These are phyloP conservation scores for Batrachochytrium dendrobatidis DNA, from an alignment of 371 early-diverging fungal genomes.

Conservation along the genomic window DNA sequence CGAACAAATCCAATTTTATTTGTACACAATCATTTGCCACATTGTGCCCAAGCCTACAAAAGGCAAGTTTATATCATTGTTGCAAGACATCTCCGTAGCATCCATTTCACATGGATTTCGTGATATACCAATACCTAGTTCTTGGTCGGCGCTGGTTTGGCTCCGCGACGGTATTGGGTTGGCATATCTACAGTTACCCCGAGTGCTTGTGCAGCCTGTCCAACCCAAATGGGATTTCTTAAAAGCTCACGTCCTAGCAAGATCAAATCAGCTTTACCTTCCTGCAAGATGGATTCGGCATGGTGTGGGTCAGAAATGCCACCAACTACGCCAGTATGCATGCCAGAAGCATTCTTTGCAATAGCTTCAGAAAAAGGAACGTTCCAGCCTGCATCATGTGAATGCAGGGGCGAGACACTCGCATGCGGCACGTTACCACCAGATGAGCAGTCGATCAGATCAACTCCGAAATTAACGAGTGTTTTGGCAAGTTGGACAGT, in stretches of 20 bases:
- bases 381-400: conserved; percentile 47
- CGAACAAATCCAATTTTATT: too few relatives aligned
- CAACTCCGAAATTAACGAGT: conserved; percentile 60
- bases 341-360: conserved; percentile 45
- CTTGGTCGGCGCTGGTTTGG: too few relatives aligned
- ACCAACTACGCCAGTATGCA: conserved; percentile 68
- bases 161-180: conserved; percentile 44
- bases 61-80: too few relatives aligned
- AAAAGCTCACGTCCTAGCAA: conserved; percentile 69
- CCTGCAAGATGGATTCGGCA: conserved; percentile 60
- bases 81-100: too few relatives aligned
- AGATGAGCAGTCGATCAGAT: conserved; percentile 63
- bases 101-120: too few relatives aligned
- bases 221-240: conserved; percentile 52
- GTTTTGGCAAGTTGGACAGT: conserved; percentile 48
- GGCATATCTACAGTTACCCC: conserved; percentile 57
- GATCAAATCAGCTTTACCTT: conserved; percentile 65
- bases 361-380: conserved; percentile 60
- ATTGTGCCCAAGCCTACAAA: too few relatives aligned
- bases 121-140: too few relatives aligned
- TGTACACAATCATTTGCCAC: too few relatives aligned
- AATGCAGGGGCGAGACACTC: conserved; percentile 2
- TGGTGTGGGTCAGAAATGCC: conserved; percentile 55
- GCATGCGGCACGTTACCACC: conserved; percentile 42
- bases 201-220: conserved; percentile 49